Conservation (phyloP, 2,329 filamentous ascomycete genomes). For the Plectosphaerella cucumerina region DNA sequence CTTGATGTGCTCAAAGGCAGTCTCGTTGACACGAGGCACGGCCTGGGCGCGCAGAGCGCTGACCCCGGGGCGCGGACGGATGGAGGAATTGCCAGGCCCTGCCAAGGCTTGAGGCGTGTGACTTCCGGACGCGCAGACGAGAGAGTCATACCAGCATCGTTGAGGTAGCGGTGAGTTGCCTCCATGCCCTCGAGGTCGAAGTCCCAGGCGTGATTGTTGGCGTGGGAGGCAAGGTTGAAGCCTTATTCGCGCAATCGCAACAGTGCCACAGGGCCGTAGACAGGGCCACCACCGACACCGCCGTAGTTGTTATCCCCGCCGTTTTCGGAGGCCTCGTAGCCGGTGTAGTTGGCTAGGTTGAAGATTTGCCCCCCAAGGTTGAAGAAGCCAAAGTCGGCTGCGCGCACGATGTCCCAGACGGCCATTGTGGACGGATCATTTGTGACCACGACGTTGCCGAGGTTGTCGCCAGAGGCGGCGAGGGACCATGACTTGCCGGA, state of each 20-base stretch:
- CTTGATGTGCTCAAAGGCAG: neutral
- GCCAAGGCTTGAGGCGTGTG: neutral
- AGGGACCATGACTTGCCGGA: neutral
- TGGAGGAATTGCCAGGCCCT: neutral
- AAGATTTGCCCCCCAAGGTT: neutral
- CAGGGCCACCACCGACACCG: neutral
- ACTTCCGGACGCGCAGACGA: neutral
- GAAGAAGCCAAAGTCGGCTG: neutral
- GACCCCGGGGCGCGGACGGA: neutral
- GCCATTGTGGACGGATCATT: neutral
- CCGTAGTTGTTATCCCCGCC: neutral
- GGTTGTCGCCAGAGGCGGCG: neutral
- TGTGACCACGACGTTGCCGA: neutral
- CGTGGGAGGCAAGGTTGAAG: neutral
- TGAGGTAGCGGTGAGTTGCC: neutral
- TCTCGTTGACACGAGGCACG: neutral
- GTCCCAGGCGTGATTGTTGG: neutral
- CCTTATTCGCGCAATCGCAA: neutral
- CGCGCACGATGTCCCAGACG: neutral
- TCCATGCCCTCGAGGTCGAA: neutral
- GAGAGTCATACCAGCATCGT: neutral
- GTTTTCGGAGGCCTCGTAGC: neutral
- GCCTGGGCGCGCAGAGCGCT: neutral
- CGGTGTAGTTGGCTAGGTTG: neutral
- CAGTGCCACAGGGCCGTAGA: neutral